Evolutionary conservation across 2,329 filamentous ascomycete genomes (phyloP), one percentile per base, ranked within the genome.

Genomic region (Cadophora malorum): DNA sequence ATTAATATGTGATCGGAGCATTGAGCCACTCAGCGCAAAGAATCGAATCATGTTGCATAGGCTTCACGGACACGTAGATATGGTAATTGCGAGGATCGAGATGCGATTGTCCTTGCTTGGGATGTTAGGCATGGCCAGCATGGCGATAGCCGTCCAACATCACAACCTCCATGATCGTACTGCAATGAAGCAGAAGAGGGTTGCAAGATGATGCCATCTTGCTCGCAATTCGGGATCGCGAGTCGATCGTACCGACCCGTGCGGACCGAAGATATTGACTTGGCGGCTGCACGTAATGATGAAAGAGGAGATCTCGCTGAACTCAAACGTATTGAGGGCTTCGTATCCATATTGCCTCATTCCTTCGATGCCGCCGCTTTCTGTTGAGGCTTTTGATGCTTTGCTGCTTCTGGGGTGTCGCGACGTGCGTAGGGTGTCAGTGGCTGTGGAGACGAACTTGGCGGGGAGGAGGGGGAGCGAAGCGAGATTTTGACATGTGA

Each of bases 321-420:
- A 56, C 16, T 35, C 28, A 56, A 56, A 21, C 12, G 9, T 35
- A 56, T 56, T 56, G 31, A 21, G 8, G 35, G 3, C 28, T 56
- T 56, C 53, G 53, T 56, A 56, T 38, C 19, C 16, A 21, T 19
- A 19, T 53, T 19, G 4, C 14, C 25, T 28, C 50, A 53, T 53
- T 31, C 3, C 31, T 8, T 35, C 38, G 31, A 19, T 19, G 53
- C 28, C 21, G 14, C 33, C 8, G 16, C 25, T 38, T 56, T 56
- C 53, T 35, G 53, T 23, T 56, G 53, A 56, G 53, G 53, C 53
- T 56, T 56, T 56, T 38, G 53, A 56, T 56, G 19, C 31, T 38
- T 55, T 56, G 53, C 53, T 56, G 28, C n/a, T 56, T 35, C 14
- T 12, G 25, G 53, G 53, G 14, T 5, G 28, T 56, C 31, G 10